Conservation (phyloP, 805 yeast genomes). For the Schwanniomyces yamadae region DNA sequence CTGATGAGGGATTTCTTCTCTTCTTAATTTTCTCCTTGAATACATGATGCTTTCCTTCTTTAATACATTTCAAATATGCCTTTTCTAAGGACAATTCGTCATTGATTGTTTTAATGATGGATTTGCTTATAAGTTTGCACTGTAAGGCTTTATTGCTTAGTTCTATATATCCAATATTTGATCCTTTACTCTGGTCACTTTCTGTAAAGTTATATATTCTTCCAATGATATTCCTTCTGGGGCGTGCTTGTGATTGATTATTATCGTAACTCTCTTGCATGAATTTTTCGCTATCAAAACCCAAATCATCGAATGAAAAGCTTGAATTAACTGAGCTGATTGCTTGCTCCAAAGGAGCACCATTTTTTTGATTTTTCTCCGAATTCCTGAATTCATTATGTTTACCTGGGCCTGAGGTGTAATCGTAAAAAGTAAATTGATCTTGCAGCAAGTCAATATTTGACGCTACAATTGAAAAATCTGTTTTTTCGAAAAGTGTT, state of each 20-base stretch:
- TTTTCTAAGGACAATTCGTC: conserved; percentile 16
- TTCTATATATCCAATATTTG: conserved; percentile 3
- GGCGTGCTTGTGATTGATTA: not conserved
- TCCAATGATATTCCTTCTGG: conserved; percentile 3
- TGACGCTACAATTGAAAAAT: no score
- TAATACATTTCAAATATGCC: conserved; percentile 4
- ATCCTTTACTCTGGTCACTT: not conserved
- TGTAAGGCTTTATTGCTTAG: conserved; percentile 7
- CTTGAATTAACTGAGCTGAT: no score
- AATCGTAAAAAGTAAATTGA: no score
- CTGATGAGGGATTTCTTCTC: conserved; percentile 13
- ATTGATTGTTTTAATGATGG: conserved; percentile 12
- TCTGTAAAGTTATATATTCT: conserved; percentile 6
- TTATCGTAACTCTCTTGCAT: not conserved
- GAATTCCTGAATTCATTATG: no score
- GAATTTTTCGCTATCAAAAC: no score
- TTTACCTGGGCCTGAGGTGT: no score
- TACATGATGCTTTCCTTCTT: not conserved
- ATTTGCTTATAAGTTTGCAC: conserved; percentile 10
- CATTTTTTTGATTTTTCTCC: no score
- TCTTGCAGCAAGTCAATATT: no score
- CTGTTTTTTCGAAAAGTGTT: no score
- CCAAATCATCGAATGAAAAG: no score
- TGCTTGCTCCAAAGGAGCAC: no score
- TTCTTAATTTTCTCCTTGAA: conserved; percentile 6